These are phyloP conservation scores for Dipteronia sinensis DNA, from an alignment of 345 rosid genomes.

Conservation along the genomic window DNA sequence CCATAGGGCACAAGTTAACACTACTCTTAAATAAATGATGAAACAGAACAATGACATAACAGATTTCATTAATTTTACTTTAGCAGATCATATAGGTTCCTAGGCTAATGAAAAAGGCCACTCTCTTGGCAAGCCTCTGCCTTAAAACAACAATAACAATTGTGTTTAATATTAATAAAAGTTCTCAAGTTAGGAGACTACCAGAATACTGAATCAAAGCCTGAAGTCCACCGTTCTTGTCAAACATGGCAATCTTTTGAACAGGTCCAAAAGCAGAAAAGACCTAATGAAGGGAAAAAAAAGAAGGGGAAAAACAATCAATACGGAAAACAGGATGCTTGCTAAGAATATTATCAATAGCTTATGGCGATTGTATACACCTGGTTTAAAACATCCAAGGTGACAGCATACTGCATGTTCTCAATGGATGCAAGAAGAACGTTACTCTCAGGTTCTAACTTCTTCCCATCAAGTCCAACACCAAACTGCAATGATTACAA, in stretches of 20 bases:
- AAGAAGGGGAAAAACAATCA: neutral
- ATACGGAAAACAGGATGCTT: constrained; percentile 2
- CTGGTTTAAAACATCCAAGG: constrained; percentile 93
- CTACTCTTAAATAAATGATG: neutral
- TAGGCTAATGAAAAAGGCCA: neutral
- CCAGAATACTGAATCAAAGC: constrained; percentile 88
- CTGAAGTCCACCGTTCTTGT: constrained; percentile 94
- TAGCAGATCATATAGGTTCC: neutral
- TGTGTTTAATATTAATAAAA: constrained; percentile 1
- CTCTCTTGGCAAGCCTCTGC: neutral
- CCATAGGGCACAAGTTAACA: too few relatives aligned
- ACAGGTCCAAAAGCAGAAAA: constrained; percentile 92
- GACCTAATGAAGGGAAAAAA: constrained; percentile 47
- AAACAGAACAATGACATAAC: neutral
- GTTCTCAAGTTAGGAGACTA: constrained; percentile 25
- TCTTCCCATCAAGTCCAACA: constrained; percentile 90
- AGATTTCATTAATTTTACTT: neutral
- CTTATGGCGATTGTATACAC: constrained; percentile 38
- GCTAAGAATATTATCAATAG: constrained; percentile 6
- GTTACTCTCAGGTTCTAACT: constrained; percentile 95
- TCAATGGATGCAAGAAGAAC: constrained; percentile 99
- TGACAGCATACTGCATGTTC: constrained; percentile 99
- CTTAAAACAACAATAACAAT: neutral
- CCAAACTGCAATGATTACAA: constrained; percentile 46
- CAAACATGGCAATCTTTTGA: constrained; percentile 99